Evolutionary conservation across 2,329 filamentous ascomycete genomes (phyloP), one percentile per base, ranked within the genome.

Genomic region (Beauveria australis): DNA sequence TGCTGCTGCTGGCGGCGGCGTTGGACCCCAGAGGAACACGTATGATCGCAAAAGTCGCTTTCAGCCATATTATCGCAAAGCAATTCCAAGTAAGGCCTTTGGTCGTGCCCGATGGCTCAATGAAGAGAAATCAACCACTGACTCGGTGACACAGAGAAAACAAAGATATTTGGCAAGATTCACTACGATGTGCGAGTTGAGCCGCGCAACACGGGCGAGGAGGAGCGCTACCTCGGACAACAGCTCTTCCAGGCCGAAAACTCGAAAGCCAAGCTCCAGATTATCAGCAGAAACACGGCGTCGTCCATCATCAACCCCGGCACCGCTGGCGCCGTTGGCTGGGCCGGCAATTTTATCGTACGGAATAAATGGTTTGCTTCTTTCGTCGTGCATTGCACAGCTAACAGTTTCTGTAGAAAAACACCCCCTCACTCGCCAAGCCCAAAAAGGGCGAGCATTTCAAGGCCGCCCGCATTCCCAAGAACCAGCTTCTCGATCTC

Each of bases 381-480:
- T 22, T 58, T 14, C 24, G 46, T 64, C 19, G 33, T 26, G 56
- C 18, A 3, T n/a, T 10, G 8, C 3, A 18, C 26, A 56, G 10
- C n/a, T 59, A 41, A 58, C 63, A 26, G 14, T 5, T 41, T 3
- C 4, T n/a, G 53, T 63, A 86, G 83, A 85, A 85, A 81, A 77
- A 75, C 16, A 74, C 76, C 14, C 69, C 75, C n/a, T 73, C 75
- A 51, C 69, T 76, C 55, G 73, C 76, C 67, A 83, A 85, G 72
- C 76, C 81, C 63, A 80, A 87, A 73, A 86, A 84, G 75, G 77
- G 83, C 72, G 87, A 90, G 67, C 87, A 91, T 75, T 68, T 76
- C 73, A 97, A 97, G 78, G 88, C 90, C 30, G 89, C 91, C 40
- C 92, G 94, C 75, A 92, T 97, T 75, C 87, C 91, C 49, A 87